phyloP scores from a whole-genome alignment of 495 filamentous ascomycete species.

The Usnea hakonensis region DNA sequence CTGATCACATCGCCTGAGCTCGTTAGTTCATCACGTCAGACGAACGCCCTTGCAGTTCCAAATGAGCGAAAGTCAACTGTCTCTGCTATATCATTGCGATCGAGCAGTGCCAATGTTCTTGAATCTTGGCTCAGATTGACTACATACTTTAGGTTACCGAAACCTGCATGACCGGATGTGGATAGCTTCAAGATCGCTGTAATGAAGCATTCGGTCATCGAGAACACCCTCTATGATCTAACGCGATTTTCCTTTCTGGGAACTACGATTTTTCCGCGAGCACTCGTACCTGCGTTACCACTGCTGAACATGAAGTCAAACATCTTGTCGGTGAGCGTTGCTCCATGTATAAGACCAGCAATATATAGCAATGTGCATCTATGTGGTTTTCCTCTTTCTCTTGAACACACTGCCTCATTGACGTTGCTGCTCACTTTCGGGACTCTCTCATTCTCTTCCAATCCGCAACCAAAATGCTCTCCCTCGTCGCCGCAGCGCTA shows the following conservation, averaged over 20 bases:
- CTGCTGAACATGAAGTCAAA: not conserved
- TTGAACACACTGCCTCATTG: not conserved
- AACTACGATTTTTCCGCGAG: not conserved
- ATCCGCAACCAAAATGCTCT: not conserved
- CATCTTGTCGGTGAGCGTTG: not conserved
- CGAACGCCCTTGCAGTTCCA: not conserved
- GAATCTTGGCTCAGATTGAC: not conserved
- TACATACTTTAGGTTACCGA: constrained; percentile 8
- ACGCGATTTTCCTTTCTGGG: not conserved
- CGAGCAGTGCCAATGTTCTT: not conserved
- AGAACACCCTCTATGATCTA: not conserved
- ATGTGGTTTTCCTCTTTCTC: too few species aligned
- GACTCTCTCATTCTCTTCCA: not conserved
- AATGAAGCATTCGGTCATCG: not conserved
- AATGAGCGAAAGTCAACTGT: not conserved
- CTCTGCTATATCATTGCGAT: not conserved
- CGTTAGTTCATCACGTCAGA: not conserved
- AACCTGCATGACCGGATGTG: constrained; percentile 8
- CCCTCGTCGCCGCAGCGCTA: constrained; percentile 2
- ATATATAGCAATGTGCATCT: not conserved
- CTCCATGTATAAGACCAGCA: not conserved
- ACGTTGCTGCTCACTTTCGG: not conserved
- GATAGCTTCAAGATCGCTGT: not conserved
- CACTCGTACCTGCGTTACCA: not conserved
- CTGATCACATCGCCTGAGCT: not conserved